Conservation (phyloP, 1,284 basidiomycete species). For the Taiwanofungus camphoratus region DNA sequence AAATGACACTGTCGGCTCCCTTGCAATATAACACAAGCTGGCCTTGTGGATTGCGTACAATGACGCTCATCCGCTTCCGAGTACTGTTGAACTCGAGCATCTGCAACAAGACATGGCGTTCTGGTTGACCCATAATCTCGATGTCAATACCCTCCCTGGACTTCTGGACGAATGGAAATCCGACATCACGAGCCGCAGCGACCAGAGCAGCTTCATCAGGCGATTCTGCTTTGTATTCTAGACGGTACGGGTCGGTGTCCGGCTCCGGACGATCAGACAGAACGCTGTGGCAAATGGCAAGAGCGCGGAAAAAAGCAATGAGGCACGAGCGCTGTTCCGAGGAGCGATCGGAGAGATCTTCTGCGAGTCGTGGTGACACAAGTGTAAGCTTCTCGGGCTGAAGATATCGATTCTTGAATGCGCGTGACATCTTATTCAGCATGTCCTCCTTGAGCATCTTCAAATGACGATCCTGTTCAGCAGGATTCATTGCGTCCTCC, state of each 20-base stretch:
- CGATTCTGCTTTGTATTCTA: constrained; percentile 95
- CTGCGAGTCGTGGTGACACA: constrained; percentile 79
- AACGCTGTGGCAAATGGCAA: constrained; percentile 91
- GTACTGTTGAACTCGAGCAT: constrained; percentile 92
- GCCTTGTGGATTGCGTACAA: constrained; percentile 82
- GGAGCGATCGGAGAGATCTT: constrained; percentile 62
- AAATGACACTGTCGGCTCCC: constrained; percentile 96
- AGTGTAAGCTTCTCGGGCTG: constrained; percentile 83
- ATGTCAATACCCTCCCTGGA: constrained; percentile 78
- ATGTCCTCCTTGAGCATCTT: constrained; percentile 69
- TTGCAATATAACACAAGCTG: constrained; percentile 86
- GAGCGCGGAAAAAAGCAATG: constrained; percentile 84
- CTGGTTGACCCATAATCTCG: constrained; percentile 85
- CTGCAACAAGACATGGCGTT: constrained; percentile 77
- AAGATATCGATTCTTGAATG: constrained; percentile 88
- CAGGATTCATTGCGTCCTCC: constrained; percentile 56
- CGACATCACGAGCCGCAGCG: constrained; percentile 85
- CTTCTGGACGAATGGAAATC: constrained; percentile 86
- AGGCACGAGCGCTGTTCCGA: constrained; percentile 64
- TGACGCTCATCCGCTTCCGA: constrained; percentile 90
- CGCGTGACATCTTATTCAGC: constrained; percentile 67
- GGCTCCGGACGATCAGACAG: constrained; percentile 73
- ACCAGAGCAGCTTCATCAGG: constrained; percentile 96
- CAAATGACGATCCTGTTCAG: constrained; percentile 67
- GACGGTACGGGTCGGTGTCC: constrained; percentile 52